Conservation (phyloP, 192 early-diverging fungal species). For the Chytriomyces hyalinus region DNA sequence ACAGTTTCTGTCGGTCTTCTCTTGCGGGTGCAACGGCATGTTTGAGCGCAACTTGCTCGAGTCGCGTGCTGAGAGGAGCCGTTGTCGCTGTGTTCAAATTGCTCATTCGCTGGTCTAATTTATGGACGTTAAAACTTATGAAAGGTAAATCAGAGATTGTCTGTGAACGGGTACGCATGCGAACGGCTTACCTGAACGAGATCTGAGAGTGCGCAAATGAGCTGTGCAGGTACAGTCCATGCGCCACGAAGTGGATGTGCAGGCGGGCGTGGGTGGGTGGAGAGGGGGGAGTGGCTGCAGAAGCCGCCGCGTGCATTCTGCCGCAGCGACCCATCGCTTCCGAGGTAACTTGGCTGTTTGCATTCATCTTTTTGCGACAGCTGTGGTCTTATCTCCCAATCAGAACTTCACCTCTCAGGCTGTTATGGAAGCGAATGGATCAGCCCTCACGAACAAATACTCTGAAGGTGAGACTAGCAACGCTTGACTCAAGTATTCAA, state of each 20-base stretch:
- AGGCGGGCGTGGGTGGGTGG: too few species aligned
- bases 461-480: slow-evolving; percentile 77
- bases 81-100: background rate
- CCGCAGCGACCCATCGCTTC: too few species aligned
- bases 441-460: slow-evolving; percentile 99
- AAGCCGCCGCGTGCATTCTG: too few species aligned
- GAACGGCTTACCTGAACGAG: too few species aligned
- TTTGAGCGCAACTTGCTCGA: background rate
- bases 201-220: too few species aligned
- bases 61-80: background rate
- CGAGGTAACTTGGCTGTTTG: slow-evolving; percentile 65
- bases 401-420: slow-evolving; percentile 99
- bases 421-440: slow-evolving; percentile 99
- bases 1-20: background rate
- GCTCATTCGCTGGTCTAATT: too few species aligned
- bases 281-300: too few species aligned
- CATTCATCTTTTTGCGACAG: background rate
- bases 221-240: too few species aligned
- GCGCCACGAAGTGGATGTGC: too few species aligned
- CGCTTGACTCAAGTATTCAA: background rate
- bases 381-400: background rate
- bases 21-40: background rate
- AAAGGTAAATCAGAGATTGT: too few species aligned
- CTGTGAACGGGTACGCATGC: too few species aligned
- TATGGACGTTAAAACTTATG: too few species aligned